Evolutionary conservation across 768 basidiomycete species (phyloP), one percentile per base, ranked within the genome.

Genomic region (Mycena albidolilacea): DNA sequence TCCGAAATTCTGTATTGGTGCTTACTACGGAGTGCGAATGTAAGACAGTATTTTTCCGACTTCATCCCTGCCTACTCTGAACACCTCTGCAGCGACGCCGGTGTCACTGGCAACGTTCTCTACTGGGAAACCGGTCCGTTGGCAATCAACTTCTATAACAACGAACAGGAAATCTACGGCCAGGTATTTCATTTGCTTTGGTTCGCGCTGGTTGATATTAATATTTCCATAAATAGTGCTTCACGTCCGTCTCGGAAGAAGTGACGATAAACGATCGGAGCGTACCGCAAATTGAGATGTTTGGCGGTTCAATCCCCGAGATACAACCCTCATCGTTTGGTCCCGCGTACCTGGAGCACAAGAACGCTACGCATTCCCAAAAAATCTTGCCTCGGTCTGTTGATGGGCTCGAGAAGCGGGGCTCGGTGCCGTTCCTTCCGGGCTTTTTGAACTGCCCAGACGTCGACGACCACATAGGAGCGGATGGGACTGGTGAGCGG

Each of bases 21-120:
- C 69, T 8, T 70, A 30, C 30, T 30, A 30, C 30, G 30, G 30
- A 30, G 30, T 30, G 30, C 30, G 30, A 30, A 30, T 30, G 30
- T 30, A 30, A 30, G 30, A 3, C 30, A 30, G 2, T 30, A 30
- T 30, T 30, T 30, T 30, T 30, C 30, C 30, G 30, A 30, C 30
- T 30, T 30, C 30, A 4, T 30, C 30, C 30, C 30, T 30, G 30
- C 30, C 30, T 3, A 30, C 30, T 30, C 30, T 30, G 52, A 19
- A 48, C 75, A 21, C 44, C 9, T 7, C 41, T 43, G 30, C 30
- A 73, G 73, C 35, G 41, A 75, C 43, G 77, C 60, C 15, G 72
- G 75, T 12, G 48, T 76, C 7, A 78, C 77, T 19, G 77, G 78
- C 10, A 73, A 69, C 43, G 64, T 79, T 5, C 68, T 78, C 23